These are phyloP conservation scores for Neoscytalidium dimidiatum DNA, from an alignment of 2,329 filamentous ascomycete genomes.

Conservation along the genomic window DNA sequence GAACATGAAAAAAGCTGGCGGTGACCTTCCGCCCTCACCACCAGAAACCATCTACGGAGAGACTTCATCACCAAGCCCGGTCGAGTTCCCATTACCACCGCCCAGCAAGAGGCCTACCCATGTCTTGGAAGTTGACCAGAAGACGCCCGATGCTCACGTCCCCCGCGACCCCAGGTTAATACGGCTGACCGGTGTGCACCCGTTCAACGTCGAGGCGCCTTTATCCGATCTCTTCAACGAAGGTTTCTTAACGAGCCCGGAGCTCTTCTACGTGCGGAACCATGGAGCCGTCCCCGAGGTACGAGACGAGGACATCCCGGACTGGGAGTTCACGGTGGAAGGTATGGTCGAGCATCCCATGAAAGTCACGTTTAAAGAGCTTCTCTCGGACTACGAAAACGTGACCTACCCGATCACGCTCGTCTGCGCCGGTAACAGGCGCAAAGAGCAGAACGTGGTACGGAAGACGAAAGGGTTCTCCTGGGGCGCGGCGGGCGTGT, in stretches of 20 bases:
- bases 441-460: slow-evolving; percentile 91
- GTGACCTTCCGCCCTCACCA: slow-evolving; percentile 37
- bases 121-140: slow-evolving; percentile 73
- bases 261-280: slow-evolving; percentile 90
- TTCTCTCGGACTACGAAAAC: slow-evolving; percentile 75
- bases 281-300: slow-evolving; percentile 82
- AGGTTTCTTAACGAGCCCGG: slow-evolving; percentile 83
- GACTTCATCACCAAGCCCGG: slow-evolving; percentile 53
- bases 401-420: slow-evolving; percentile 84
- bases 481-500: slow-evolving; percentile 86
- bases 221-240: slow-evolving; percentile 74
- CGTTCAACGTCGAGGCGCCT: slow-evolving; percentile 88
- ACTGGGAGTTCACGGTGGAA: slow-evolving; percentile 83
- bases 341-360: slow-evolving; percentile 79
- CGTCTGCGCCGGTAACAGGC: slow-evolving; percentile 87
- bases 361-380: slow-evolving; percentile 68
- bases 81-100: slow-evolving; percentile 69
- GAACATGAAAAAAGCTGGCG: slow-evolving; percentile 25
- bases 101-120: slow-evolving; percentile 57
- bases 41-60: slow-evolving; percentile 33
- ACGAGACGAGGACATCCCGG: slow-evolving; percentile 67
- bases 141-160: slow-evolving; percentile 82
- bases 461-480: slow-evolving; percentile 92
- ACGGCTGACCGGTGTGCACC: slow-evolving; percentile 82
- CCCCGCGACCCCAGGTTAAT: slow-evolving; percentile 79